phyloP scores from a whole-genome alignment of 208 protist species.

The Herpetomonas tarakana region DNA sequence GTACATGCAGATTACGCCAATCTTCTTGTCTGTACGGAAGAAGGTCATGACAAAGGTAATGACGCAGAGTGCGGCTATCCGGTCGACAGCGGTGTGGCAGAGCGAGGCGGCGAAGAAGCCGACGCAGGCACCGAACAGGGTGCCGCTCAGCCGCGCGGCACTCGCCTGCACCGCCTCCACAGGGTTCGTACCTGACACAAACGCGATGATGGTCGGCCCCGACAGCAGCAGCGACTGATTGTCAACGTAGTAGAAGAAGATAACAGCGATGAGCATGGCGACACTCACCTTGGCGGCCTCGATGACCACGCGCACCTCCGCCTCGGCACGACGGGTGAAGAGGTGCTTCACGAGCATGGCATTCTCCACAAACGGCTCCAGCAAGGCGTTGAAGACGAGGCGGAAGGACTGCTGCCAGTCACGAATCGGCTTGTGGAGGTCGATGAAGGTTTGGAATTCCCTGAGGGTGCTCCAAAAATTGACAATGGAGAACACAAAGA shows the following conservation, averaged over 20 bases:
- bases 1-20: conserved; percentile 60
- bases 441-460: conserved; percentile 38
- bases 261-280: conserved; percentile 68
- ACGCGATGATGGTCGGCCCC: conserved; percentile 76
- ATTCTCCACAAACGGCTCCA: conserved; percentile 45
- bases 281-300: conserved; percentile 77
- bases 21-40: conserved; percentile 48
- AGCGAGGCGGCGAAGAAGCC: conserved; percentile 72
- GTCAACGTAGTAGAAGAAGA: conserved; percentile 75
- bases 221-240: conserved; percentile 56
- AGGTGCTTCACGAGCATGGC: conserved; percentile 34
- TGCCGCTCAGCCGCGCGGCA: conserved; percentile 54
- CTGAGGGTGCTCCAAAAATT: conserved; percentile 70
- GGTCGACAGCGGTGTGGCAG: conserved; percentile 37
- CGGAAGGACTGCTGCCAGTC: conserved; percentile 27
- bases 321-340: conserved; percentile 24
- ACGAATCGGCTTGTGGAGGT: conserved; percentile 14
- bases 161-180: conserved; percentile 67
- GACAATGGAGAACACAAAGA: conserved; percentile 79
- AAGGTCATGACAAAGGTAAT: conserved; percentile 75
- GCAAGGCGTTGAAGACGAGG: conserved; percentile 26
- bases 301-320: conserved; percentile 52
- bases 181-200: conserved; percentile 69
- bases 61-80: conserved; percentile 50
- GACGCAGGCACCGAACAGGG: conserved; percentile 62